Base-by-base conservation (phyloP, 495 filamentous ascomycete genomes). In the Neurospora africana region DNA sequence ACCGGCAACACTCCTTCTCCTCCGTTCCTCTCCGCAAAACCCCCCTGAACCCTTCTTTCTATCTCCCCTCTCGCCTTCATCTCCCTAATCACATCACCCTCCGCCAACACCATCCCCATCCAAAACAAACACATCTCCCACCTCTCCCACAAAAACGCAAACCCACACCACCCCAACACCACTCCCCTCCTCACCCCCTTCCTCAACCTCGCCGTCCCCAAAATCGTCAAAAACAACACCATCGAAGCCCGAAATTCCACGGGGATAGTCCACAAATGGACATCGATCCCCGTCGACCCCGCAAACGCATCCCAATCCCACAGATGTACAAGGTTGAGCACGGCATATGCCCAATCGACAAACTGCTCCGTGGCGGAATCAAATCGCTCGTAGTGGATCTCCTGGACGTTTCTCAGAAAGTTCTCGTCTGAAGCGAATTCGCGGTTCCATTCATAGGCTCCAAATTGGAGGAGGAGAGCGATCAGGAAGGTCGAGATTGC, bases 251-350 rank as follows among this genome's bases (percentile, higher is more conserved):
- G 83, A 73, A 91, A 90, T 76, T 92, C 90, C 35, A 91, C 85
- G 0, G 90, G 90, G n/a, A 92, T 90, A 33, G 90, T 92, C 90
- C 90, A 92, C 0, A 91, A 81, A 72, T 91, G 89, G 6, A 89
- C 86, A 69, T 92, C 90, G 75, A 91, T 90, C 41, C 73, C 79
- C 77, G 76, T 86, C 76, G 74, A 86, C 79, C 75, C 84, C 77
- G 71, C 79, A 71, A 74, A 80, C 61, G 70, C 77, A 36, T 77
- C 79, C 83, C 81, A 84, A 43, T 79, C 78, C 78, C 80, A 83
- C 4, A 83, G 70, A 30, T 84, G 81, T 33, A 84, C 71, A 47
- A 85, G 81, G 17, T 76, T 58, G 36, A 74, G 78, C 80, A 84
- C 79, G 65, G 76, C 74, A 23, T 61, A 30, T 21, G 69, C 68